A percentile compares a stretch with the other conserved stretches of the same genome.
phyloP scores from a whole-genome alignment of 202 grass and related monocot species.

The Eragrostis tef region DNA sequence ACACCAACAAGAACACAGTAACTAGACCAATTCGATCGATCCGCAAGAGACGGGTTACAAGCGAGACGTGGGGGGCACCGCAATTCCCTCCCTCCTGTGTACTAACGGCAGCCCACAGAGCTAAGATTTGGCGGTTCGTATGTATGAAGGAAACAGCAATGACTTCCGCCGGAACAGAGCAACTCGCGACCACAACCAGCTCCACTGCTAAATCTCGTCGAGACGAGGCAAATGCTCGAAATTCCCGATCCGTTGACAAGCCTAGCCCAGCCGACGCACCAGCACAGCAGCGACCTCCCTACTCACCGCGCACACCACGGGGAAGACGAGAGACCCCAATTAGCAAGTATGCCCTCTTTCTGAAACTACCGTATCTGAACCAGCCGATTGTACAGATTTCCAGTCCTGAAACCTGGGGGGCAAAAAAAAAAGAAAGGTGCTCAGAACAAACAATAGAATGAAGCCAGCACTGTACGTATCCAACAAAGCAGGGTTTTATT shows the following conservation, averaged over 20 bases:
- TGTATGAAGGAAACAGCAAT: not conserved
- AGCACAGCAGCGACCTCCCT: not conserved
- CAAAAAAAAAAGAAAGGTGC: not conserved
- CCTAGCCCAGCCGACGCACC: not conserved
- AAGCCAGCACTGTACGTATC: constrained; percentile 20
- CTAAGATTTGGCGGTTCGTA: not conserved
- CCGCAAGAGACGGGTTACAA: not conserved
- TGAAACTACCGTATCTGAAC: constrained; percentile 60
- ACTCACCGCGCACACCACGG: not conserved
- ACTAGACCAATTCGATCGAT: not conserved
- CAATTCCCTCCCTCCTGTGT: not conserved
- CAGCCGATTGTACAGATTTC: constrained; percentile 68
- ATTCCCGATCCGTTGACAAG: not conserved
- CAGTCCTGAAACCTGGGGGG: constrained; percentile 84
- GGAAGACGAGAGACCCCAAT: not conserved
- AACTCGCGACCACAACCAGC: not conserved
- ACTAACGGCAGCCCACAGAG: not conserved
- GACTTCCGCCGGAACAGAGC: not conserved
- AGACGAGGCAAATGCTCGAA: not conserved
- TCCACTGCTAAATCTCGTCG: not conserved
- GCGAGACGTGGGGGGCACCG: no score
- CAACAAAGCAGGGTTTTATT: constrained; percentile 8
- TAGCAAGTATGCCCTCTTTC: constrained; percentile 54
- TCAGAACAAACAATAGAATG: constrained; percentile 33
- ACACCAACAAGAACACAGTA: not conserved